These are phyloP conservation scores for Linaria vulgaris DNA, from an alignment of 257 asterid species.

Conservation along the genomic window DNA sequence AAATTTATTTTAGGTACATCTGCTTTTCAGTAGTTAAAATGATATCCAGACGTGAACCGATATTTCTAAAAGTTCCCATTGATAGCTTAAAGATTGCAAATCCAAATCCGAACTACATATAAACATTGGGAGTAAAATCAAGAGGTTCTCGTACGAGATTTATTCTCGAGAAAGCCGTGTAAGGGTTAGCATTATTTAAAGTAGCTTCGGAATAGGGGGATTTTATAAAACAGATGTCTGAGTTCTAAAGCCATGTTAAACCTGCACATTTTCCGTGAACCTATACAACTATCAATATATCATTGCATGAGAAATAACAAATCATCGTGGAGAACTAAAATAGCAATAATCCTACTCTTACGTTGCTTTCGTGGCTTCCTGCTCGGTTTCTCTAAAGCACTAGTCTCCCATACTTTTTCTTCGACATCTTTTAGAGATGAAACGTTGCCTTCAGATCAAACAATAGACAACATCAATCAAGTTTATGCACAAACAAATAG, in stretches of 20 bases:
- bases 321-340: slow-evolving; percentile 18
- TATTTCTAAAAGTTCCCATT: neutral
- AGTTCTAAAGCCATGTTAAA: neutral
- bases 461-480: slow-evolving; percentile 16
- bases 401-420: slow-evolving; percentile 27
- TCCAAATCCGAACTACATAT: slow-evolving; percentile 11
- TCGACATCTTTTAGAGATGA: slow-evolving; percentile 34
- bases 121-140: neutral
- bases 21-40: slow-evolving; percentile 1
- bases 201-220: slow-evolving; percentile 1
- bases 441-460: slow-evolving; percentile 37
- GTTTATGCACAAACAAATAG: slow-evolving; percentile 13
- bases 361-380: slow-evolving; percentile 61
- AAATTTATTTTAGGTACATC: slow-evolving; percentile 20
- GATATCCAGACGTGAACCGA: neutral
- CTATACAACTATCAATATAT: neutral
- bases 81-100: slow-evolving; percentile 13
- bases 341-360: slow-evolving; percentile 38
- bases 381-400: slow-evolving; percentile 35
- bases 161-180: neutral
- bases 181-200: neutral
- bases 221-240: slow-evolving; percentile 9
- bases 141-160: neutral
- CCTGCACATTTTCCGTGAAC: neutral
- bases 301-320: slow-evolving; percentile 11